Evolutionary conservation across 2,329 filamentous ascomycete genomes (phyloP).

Genomic region (Aspergillus sojae): DNA sequence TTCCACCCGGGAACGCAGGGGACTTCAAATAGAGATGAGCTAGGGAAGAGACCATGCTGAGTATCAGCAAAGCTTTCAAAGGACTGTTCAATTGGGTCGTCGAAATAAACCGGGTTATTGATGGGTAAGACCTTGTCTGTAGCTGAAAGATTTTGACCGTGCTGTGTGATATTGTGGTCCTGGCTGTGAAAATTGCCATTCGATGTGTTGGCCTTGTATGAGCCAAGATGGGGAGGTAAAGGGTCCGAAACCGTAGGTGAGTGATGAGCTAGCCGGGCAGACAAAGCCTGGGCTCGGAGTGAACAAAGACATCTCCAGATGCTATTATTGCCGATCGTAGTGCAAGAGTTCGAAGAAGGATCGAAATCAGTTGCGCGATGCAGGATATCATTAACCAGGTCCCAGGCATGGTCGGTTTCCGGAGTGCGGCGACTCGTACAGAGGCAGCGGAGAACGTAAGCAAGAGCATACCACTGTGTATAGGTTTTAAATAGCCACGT

Average conservation of each 20-base stretch:
- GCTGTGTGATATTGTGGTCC: too few species aligned
- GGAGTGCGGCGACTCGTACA: background rate
- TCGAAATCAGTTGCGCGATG: background rate
- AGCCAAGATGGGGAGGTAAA: background rate
- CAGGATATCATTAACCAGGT: background rate
- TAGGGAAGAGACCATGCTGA: background rate
- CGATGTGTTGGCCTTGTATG: accelerated
- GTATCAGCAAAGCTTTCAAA: background rate
- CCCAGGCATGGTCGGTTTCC: background rate
- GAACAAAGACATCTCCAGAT: conserved; percentile 1
- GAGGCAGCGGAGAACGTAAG: background rate
- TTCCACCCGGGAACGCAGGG: background rate
- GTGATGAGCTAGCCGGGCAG: background rate
- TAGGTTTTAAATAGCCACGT: conserved; percentile 1
- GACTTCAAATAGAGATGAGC: background rate
- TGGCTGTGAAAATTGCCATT: background rate
- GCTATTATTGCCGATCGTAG: background rate
- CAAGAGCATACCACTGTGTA: conserved; percentile 7
- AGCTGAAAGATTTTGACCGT: background rate
- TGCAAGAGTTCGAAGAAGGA: background rate
- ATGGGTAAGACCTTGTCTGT: background rate
- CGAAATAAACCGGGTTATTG: too few species aligned
- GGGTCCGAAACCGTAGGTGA: too few species aligned
- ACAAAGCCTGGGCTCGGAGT: background rate
- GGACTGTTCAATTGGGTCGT: too few species aligned